These are phyloP conservation scores for Dalbergia cultrata DNA, from an alignment of 306 rosid species.

Conservation along the genomic window DNA sequence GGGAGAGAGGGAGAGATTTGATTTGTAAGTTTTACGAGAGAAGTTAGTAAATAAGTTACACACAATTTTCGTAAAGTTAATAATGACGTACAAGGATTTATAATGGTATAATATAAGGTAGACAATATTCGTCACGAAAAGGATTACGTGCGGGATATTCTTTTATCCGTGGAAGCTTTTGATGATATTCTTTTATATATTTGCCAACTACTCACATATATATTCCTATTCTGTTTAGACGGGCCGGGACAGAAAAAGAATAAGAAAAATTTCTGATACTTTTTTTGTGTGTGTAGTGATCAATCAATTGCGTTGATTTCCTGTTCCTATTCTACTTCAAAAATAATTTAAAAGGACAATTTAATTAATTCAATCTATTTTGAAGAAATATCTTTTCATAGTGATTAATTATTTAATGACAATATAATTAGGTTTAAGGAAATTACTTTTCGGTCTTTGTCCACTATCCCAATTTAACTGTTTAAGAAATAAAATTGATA, in stretches of 20 bases:
- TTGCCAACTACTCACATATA: background rate
- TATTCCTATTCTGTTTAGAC: background rate
- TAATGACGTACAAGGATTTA: background rate
- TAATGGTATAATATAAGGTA: background rate
- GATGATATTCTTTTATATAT: background rate
- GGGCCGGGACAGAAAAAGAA: background rate
- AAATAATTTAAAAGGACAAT: background rate
- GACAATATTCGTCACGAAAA: slow-evolving; percentile 3
- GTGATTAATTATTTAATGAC: background rate
- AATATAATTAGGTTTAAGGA: background rate
- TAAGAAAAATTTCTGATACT: background rate
- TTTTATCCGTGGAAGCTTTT: background rate
- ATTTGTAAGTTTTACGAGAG: background rate
- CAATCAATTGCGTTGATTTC: background rate
- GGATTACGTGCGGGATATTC: slow-evolving; percentile 16
- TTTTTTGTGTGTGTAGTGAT: background rate
- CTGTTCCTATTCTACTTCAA: background rate
- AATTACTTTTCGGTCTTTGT: background rate
- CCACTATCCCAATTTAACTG: background rate
- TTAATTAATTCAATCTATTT: background rate
- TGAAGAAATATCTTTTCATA: background rate
- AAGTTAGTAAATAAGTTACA: background rate
- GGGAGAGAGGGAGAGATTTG: background rate
- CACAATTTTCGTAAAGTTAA: background rate
- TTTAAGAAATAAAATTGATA: background rate